Evolutionary conservation across 2,329 filamentous ascomycete genomes (phyloP).

Genomic region (Ophiosphaerella narmari): DNA sequence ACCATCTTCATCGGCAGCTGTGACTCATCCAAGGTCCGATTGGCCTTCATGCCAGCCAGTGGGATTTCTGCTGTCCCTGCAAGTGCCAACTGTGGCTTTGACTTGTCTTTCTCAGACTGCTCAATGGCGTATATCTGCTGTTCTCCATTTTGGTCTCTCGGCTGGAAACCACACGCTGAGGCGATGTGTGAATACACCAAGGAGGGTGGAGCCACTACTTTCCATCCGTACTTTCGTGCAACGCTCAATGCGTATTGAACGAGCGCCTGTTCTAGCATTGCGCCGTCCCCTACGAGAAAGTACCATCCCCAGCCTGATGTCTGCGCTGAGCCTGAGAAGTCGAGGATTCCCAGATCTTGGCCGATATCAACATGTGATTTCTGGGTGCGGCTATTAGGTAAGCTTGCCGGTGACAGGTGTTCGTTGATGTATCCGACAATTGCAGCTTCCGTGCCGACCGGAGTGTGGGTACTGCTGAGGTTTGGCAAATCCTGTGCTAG

Average conservation of each 20-base stretch:
- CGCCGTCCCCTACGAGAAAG: constrained; percentile 88
- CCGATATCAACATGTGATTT: constrained; percentile 87
- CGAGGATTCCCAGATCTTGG: constrained; percentile 81
- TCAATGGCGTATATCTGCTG: constrained; percentile 87
- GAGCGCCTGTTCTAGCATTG: constrained; percentile 91
- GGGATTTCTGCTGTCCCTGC: constrained; percentile 94
- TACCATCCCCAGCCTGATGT: constrained; percentile 98
- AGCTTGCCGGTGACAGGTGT: constrained; percentile 47
- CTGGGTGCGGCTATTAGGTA: constrained; percentile 51
- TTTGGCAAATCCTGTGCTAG: constrained; percentile 85
- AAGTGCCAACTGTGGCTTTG: constrained; percentile 71
- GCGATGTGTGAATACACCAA: constrained; percentile 93
- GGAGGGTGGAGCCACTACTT: constrained; percentile 79
- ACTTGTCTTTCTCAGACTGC: constrained; percentile 65
- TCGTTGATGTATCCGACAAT: constrained; percentile 81
- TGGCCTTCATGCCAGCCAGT: constrained; percentile 86
- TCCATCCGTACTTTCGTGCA: constrained; percentile 76
- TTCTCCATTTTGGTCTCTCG: constrained; percentile 86
- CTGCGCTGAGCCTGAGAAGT: constrained; percentile 81
- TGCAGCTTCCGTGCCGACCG: constrained; percentile 67
- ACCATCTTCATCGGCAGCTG: constrained; percentile 79
- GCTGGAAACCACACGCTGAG: constrained; percentile 90
- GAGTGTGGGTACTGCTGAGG: constrained; percentile 77
- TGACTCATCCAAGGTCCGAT: constrained; percentile 65
- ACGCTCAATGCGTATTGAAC: constrained; percentile 81